Conservation (phyloP, 208 protist genomes). For the Tritrichomonas musculus region DNA sequence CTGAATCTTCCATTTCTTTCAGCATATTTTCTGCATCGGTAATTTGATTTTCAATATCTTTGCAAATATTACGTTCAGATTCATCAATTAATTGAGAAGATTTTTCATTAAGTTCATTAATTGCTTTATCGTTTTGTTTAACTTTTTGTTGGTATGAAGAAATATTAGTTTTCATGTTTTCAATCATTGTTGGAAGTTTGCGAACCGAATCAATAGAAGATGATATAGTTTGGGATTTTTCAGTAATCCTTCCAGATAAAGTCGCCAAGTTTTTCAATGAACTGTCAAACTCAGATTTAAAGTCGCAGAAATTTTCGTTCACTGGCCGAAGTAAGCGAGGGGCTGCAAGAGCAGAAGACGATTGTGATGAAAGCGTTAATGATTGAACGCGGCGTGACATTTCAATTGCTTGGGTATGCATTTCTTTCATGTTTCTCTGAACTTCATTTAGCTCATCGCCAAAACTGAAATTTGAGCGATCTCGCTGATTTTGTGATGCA, state of each 20-base stretch:
- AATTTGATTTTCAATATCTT: neutral
- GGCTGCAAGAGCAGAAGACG: neutral
- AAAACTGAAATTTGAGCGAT: neutral
- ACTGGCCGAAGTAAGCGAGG: neutral
- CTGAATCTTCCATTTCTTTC: neutral
- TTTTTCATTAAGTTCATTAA: neutral
- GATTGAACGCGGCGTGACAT: neutral
- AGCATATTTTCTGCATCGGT: neutral
- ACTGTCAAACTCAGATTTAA: neutral
- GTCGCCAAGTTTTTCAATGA: neutral
- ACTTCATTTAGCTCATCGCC: neutral
- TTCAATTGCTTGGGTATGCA: neutral
- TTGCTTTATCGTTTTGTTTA: neutral
- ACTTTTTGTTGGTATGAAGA: neutral
- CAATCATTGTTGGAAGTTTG: neutral
- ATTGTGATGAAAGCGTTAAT: neutral
- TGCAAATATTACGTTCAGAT: no score
- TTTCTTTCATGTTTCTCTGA: neutral
- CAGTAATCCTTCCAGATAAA: neutral
- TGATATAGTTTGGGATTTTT: neutral
- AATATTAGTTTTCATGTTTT: neutral
- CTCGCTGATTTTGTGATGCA: neutral
- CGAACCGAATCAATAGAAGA: neutral
- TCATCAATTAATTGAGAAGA: neutral
- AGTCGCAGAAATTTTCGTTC: neutral